A percentile compares a stretch with the other conserved stretches of the same genome.
phyloP scores from a whole-genome alignment of 2,329 filamentous ascomycete species.

The Calonectria montana region DNA sequence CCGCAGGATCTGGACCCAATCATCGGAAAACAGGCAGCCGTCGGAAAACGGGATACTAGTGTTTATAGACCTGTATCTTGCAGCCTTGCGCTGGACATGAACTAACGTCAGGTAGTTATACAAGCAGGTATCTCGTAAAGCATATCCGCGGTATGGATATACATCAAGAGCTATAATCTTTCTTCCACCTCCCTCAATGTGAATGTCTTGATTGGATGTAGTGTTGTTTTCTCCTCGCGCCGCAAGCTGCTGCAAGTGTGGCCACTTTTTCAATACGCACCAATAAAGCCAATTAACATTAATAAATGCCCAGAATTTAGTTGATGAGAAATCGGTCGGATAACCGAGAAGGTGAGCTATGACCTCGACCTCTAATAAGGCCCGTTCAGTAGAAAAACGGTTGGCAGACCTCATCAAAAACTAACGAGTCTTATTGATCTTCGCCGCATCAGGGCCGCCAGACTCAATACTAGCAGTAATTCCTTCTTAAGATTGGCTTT shows the following conservation, averaged over 20 bases:
- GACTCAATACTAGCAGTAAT: no score
- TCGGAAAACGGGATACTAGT: not conserved
- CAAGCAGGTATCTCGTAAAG: no score
- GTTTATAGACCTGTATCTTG: conserved; percentile 6
- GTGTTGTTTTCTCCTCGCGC: not conserved
- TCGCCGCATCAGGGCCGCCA: no score
- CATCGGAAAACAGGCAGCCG: conserved; percentile 1
- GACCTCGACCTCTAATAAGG: not conserved
- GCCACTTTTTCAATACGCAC: no score
- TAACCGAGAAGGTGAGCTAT: not conserved
- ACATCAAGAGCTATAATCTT: not conserved
- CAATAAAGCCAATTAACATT: no score
- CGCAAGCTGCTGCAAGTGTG: no score
- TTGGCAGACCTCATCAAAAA: not conserved
- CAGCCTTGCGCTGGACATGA: not conserved
- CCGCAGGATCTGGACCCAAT: not conserved
- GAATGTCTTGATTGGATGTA: not conserved
- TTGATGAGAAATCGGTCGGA: not conserved
- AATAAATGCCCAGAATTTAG: no score
- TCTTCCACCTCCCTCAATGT: not conserved
- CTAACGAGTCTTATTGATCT: not conserved
- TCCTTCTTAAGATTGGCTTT: no score
- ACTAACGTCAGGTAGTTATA: not conserved
- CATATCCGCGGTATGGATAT: conserved; percentile 5
- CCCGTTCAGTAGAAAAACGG: not conserved